Evolutionary conservation across 805 yeast species (phyloP).

Genomic region (Yamadazyma sp.): DNA sequence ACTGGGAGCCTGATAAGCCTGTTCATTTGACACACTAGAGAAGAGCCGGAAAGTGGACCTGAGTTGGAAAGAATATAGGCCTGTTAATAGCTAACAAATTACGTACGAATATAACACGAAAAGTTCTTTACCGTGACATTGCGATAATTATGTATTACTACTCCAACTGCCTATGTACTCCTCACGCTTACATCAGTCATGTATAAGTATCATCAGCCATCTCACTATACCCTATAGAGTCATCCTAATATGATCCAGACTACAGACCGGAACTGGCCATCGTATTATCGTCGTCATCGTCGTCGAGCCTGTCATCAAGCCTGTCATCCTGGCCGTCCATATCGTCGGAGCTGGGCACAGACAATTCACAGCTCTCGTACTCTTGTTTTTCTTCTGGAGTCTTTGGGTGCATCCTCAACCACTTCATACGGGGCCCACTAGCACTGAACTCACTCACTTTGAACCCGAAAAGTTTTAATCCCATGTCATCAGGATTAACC

Average conservation of each 20-base stretch:
- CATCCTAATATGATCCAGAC: not conserved
- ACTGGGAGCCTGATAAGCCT: conserved; percentile 74
- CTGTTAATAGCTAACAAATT: not conserved
- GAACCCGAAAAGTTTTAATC: conserved; percentile 86
- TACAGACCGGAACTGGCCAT: conserved; percentile 40
- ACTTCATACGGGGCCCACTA: conserved; percentile 92
- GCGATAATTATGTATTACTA: conserved; percentile 6
- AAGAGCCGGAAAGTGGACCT: no score
- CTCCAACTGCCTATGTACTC: no score
- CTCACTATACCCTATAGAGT: no score
- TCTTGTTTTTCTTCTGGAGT: conserved; percentile 62
- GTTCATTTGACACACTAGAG: conserved; percentile 59
- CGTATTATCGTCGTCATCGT: conserved; percentile 42
- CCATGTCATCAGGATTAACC: conserved; percentile 54
- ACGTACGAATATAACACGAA: no score
- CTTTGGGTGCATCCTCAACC: conserved; percentile 82
- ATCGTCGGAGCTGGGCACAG: conserved; percentile 39
- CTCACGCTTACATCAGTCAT: no score
- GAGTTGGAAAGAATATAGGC: no score
- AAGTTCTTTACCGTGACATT: no score
- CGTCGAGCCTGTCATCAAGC: conserved; percentile 21
- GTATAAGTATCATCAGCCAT: no score
- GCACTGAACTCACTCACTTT: conserved; percentile 68
- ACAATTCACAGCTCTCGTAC: conserved; percentile 62
- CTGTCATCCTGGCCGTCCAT: conserved; percentile 20